Conservation (phyloP, 148 eudicot species). For the Selenicereus undatus region DNA sequence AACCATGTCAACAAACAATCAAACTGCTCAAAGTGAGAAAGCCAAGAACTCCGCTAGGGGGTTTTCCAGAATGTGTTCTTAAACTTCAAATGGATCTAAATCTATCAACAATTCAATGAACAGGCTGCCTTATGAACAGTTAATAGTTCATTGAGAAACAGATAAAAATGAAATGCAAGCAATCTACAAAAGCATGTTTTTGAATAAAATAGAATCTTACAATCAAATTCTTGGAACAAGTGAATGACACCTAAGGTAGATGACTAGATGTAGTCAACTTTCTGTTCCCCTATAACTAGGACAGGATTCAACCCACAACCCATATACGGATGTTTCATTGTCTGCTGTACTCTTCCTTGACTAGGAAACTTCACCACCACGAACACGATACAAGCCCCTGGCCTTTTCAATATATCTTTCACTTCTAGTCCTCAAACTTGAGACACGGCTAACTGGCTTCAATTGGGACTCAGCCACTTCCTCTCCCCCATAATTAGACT, state of each 20-base stretch:
- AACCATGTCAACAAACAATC: neutral
- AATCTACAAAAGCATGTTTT: conserved; percentile 21
- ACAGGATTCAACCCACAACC: conserved; percentile 3
- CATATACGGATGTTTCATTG: conserved; percentile 18
- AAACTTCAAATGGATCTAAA: conserved; percentile 1
- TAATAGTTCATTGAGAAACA: conserved; percentile 9
- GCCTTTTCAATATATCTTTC: conserved; percentile 25
- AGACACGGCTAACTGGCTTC: conserved; percentile 21
- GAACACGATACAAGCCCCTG: neutral
- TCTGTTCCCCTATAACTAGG: neutral
- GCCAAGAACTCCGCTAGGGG: neutral
- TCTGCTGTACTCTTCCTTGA: conserved; percentile 23
- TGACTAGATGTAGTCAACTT: neutral
- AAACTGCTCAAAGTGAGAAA: conserved; percentile 9
- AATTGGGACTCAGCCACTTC: conserved; percentile 20
- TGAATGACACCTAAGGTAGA: conserved; percentile 16
- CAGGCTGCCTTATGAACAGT: conserved; percentile 20
- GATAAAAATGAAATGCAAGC: conserved; percentile 17
- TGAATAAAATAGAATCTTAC: conserved; percentile 24
- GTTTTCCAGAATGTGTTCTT: conserved; percentile 9
- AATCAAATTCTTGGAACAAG: conserved; percentile 5
- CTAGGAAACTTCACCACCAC: conserved; percentile 12
- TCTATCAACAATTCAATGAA: conserved; percentile 24
- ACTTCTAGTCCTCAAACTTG: conserved; percentile 36
- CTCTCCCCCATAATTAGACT: conserved; percentile 34